Base-by-base conservation (phyloP, 1,284 basidiomycete species). In the Lentinus polychrous region DNA sequence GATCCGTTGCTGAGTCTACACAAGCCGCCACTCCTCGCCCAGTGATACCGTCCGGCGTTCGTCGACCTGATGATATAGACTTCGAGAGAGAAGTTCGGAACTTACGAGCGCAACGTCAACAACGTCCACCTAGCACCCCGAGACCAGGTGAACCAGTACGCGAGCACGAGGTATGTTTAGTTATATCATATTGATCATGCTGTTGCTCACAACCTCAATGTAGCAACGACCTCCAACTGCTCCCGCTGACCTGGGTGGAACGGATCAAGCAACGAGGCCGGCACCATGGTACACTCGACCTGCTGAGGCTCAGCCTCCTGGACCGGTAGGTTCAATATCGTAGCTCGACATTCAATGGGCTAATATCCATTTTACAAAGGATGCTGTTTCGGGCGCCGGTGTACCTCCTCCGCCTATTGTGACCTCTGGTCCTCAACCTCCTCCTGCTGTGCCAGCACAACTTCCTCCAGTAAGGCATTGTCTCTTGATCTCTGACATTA, bases 381-480 rank as follows among this genome's bases (percentile, higher is more conserved):
- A 27, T 27, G 27, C 27, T 10, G 27, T 4, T 27, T 4, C 27
- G 10, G 27, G 27, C 10, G 27, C 27, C 10, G 27, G 27, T 4
- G 10, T 27, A 5, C 27, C 27, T 27, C 59, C 44, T 11, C 32
- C 23, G 51, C 64, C 55, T 1, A 50, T 61, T 18, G 56, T 61
- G 7, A 50, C 53, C n/a, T 69, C 60, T 35, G 64, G 68, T 18
- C 60, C 68, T 48, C 57, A 57, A 60, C 56, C 60, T 27, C 57
- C 60, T 24, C 61, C 12, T 10, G 11, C 10, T 8, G 15, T 42
- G 0, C 12, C 23, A 8, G 43, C n/a, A 31, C 31, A 42, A 23
- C 39, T 43, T 38, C 37, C 40, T n/a, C 43, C 43, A 11, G 24
- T 27, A 27, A 5, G 27, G 10, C 12, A 37, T 40, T 10, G 14